Evolutionary conservation across 768 basidiomycete genomes (phyloP), one percentile per base, ranked within the genome.

Genomic region (Agaricus blazei): DNA sequence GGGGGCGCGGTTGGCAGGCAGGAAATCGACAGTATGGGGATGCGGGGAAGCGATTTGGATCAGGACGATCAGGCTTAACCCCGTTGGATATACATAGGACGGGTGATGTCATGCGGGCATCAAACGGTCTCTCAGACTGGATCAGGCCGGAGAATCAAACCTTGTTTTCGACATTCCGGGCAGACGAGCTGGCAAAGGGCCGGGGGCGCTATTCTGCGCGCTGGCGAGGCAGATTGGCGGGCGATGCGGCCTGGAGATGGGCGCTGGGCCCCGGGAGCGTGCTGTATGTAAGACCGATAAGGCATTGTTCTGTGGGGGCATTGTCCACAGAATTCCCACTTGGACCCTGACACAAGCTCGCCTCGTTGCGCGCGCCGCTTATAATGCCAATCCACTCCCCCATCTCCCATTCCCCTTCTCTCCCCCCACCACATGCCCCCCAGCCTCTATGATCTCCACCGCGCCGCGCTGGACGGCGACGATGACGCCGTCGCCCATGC

Each of bases 401-500:
- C 63, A 59, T 58, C 64, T 59, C 47, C 59, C 51, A 34, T 56
- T 60, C 58, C 54, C 43, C 41, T 45, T 51, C 50, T 57, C 58
- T 27, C 48, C 54, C 40, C 19, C 57, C 56, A 19, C 19, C 19
- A 19, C 66, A 66, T 62, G 51, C 68, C 67, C 48, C 64, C 70
- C 59, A 70, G 73, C 50, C 71, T 72, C 58, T 68, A 65, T 61
- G 73, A 68, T 38, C 70, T 85, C 51, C 81, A 85, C 59, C 69
- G 68, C 47, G 84, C 81, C 36, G 84, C 84, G 44, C 75, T 79
- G 24, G 70, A 68, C 45, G 88, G 84, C 47, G 78, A 83, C 62
- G 73, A 80, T 43, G 68, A 75, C 29, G 81, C 75, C 43, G 75
- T 88, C 15, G 73, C 68, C 23, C 74, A 70, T 49, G 79, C 83